These are phyloP conservation scores for Peronosclerospora sorghi DNA, from an alignment of 352 stramenopile genomes.

Conservation along the genomic window DNA sequence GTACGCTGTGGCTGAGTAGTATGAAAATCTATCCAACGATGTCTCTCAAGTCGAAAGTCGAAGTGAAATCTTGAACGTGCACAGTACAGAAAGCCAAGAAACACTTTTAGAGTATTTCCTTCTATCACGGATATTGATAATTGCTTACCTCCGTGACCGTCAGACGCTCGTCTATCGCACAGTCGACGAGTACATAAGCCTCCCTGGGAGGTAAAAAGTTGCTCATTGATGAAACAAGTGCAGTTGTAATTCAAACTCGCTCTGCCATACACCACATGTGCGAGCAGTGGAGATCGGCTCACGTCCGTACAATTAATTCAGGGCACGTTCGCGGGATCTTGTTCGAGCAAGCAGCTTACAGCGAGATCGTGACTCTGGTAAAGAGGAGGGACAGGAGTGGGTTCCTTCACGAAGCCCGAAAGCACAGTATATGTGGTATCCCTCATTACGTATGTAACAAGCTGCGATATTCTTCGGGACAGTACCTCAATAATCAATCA, in stretches of 20 bases:
- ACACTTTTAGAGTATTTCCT: conserved; percentile 62
- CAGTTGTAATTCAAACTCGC: not conserved
- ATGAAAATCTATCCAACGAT: conserved; percentile 7
- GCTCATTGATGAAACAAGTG: not conserved
- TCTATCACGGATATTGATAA: conserved; percentile 81
- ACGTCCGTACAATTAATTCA: conserved; percentile 54
- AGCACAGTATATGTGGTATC: no score
- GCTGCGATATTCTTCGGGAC: no score
- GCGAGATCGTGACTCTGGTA: conserved; percentile 39
- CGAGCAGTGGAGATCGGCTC: conserved; percentile 39
- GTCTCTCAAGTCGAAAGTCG: not conserved
- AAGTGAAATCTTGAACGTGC: not conserved
- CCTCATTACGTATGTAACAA: no score
- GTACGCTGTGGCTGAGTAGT: conserved; percentile 17
- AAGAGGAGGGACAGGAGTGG: conserved; percentile 6
- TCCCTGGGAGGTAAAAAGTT: conserved; percentile 38
- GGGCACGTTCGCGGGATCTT: conserved; percentile 75
- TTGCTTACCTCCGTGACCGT: conserved; percentile 44
- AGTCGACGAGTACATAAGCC: conserved; percentile 70
- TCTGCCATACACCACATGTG: conserved; percentile 27
- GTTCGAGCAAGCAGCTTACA: conserved; percentile 53
- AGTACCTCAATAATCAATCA: no score
- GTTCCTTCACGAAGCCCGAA: no score
- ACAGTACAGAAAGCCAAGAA: conserved; percentile 62
- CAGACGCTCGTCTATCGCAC: conserved; percentile 70